A percentile compares a stretch with the other conserved stretches of the same genome.
phyloP scores from a whole-genome alignment of 1,284 basidiomycete genomes.

The Termitomyces sp. region DNA sequence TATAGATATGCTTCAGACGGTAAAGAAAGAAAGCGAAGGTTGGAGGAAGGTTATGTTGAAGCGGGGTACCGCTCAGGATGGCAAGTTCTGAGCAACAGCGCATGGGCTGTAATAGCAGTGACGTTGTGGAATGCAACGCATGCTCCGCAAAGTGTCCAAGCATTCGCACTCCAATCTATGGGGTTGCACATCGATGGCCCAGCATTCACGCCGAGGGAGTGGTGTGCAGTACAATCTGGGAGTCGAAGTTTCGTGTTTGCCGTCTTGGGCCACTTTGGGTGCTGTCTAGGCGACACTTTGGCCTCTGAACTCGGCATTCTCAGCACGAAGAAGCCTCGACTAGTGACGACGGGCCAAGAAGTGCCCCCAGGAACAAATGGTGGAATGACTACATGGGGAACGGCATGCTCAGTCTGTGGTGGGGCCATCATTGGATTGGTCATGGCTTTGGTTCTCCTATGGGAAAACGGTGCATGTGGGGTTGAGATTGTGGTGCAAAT shows the following conservation, averaged over 20 bases:
- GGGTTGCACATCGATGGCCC: slow-evolving; percentile 6
- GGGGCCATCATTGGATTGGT: slow-evolving; percentile 69
- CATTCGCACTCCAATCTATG: slow-evolving; percentile 17
- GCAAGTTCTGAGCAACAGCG: slow-evolving; percentile 81
- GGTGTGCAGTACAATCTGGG: slow-evolving; percentile 52
- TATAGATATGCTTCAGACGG: slow-evolving; percentile 39
- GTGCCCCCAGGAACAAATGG: slow-evolving; percentile 94
- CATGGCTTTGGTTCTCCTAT: slow-evolving; percentile 51
- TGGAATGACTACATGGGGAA: slow-evolving; percentile 74
- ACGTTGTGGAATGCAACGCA: slow-evolving; percentile 62
- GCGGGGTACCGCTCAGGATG: slow-evolving; percentile 67
- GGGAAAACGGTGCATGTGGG: slow-evolving; percentile 54
- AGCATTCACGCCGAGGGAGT: slow-evolving; percentile 25
- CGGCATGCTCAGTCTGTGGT: slow-evolving; percentile 67
- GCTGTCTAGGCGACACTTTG: slow-evolving; percentile 80
- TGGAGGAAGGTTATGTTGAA: slow-evolving; percentile 77
- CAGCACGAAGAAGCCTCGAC: slow-evolving; percentile 58
- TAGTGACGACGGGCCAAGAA: slow-evolving; percentile 66
- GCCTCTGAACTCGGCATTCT: slow-evolving; percentile 83
- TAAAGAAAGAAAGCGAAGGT: slow-evolving; percentile 59
- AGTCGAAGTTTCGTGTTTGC: slow-evolving; percentile 60
- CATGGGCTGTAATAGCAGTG: slow-evolving; percentile 63
- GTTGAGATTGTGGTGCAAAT: slow-evolving; percentile 36
- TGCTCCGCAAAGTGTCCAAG: slow-evolving; percentile 36
- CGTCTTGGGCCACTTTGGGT: slow-evolving; percentile 78